Conservation (phyloP, 805 yeast genomes). For the Wickerhamiella qilinensis region DNA sequence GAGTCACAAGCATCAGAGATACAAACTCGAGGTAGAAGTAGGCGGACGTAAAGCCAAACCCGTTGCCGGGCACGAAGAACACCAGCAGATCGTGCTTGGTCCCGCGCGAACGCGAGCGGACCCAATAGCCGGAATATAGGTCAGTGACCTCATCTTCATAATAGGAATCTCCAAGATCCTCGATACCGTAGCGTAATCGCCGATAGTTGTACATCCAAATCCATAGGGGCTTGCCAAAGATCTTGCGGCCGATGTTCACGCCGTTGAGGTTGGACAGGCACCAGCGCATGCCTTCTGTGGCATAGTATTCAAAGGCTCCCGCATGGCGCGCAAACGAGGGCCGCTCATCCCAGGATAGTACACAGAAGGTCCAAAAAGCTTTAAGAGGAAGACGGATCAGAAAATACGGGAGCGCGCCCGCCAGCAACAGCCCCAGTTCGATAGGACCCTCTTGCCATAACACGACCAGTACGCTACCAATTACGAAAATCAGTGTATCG, state of each 20-base stretch:
- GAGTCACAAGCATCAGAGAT: slow-evolving; percentile 25
- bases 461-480: background rate
- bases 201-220: slow-evolving; percentile 14
- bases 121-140: slow-evolving; percentile 22
- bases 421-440: background rate
- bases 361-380: slow-evolving; percentile 11
- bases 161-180: slow-evolving; percentile 17
- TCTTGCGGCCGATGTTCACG: slow-evolving; percentile 9
- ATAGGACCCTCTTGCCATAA: slow-evolving; percentile 1
- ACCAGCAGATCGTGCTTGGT: slow-evolving; percentile 26
- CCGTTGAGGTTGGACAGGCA: slow-evolving; percentile 13
- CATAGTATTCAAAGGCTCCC: slow-evolving; percentile 14
- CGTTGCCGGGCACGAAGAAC: slow-evolving; percentile 29
- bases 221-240: slow-evolving; percentile 14
- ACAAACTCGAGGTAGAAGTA: slow-evolving; percentile 32
- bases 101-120: slow-evolving; percentile 19
- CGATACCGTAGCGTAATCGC: slow-evolving; percentile 18
- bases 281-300: slow-evolving; percentile 15
- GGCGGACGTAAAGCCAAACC: slow-evolving; percentile 22
- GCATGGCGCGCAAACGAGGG: slow-evolving; percentile 12
- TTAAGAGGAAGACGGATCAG: slow-evolving; percentile 15
- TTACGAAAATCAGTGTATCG: slow-evolving; percentile 5
- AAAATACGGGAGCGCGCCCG: slow-evolving; percentile 4
- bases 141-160: slow-evolving; percentile 12
- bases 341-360: slow-evolving; percentile 15